Conservation (phyloP, 2,329 filamentous ascomycete genomes). For the Macrophomina pseudophaseolina region DNA sequence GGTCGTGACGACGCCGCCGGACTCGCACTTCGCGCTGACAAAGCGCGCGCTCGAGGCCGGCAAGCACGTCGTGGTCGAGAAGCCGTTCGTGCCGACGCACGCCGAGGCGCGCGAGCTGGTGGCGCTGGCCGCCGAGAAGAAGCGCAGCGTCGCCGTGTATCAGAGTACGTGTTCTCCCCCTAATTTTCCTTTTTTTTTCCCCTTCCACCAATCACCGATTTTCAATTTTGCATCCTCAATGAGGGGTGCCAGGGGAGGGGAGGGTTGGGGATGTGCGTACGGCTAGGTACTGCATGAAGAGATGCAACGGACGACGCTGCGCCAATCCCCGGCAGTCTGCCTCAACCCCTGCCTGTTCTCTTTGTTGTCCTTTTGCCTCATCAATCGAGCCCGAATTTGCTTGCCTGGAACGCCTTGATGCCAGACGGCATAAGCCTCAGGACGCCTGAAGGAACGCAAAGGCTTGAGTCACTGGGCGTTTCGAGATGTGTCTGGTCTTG, state of each 20-base stretch:
- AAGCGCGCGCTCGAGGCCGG: slow-evolving; percentile 69
- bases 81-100: slow-evolving; percentile 77
- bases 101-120: slow-evolving; percentile 69
- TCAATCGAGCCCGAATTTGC: neutral
- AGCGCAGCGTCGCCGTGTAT: slow-evolving; percentile 53
- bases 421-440: neutral
- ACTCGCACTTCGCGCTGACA: slow-evolving; percentile 70
- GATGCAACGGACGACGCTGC: neutral
- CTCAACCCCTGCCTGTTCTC: neutral
- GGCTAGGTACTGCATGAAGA: no score
- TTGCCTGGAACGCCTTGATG: neutral
- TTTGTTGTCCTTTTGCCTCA: neutral
- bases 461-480: slow-evolving; percentile 25
- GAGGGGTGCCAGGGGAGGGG: no score
- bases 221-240: neutral
- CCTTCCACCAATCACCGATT: neutral
- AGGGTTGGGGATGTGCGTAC: no score
- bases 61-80: slow-evolving; percentile 82
- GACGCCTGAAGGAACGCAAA: neutral
- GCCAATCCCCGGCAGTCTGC: neutral
- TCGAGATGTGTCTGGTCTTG: slow-evolving; percentile 20
- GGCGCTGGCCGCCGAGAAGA: slow-evolving; percentile 44
- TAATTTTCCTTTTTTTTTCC: neutral
- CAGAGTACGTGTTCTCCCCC: slow-evolving; percentile 37
- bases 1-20: slow-evolving; percentile 72